phyloP scores from a whole-genome alignment of 257 asterid species.

The Solanum virginianum region DNA sequence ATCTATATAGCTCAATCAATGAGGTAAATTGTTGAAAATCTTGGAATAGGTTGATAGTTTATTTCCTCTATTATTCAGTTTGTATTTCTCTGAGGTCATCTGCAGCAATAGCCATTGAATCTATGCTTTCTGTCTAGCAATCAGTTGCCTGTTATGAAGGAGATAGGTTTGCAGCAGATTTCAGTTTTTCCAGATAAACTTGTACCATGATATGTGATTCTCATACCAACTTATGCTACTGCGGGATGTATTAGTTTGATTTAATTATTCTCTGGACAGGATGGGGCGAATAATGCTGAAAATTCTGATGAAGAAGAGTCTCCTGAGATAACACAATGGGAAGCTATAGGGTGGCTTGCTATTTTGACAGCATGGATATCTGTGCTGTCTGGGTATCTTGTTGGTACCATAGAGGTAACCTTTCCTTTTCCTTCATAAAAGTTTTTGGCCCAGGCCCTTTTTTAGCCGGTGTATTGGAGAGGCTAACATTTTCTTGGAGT shows the following conservation, averaged over 20 bases:
- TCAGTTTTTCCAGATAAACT: not conserved
- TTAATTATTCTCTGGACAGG: slow-evolving; percentile 21
- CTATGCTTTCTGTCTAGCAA: not conserved
- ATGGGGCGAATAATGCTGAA: slow-evolving; percentile 33
- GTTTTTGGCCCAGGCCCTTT: not conserved
- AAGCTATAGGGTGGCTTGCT: slow-evolving; percentile 85
- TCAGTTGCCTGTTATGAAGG: not conserved
- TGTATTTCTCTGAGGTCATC: not conserved
- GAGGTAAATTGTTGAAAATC: slow-evolving; percentile 29
- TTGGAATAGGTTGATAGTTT: not conserved
- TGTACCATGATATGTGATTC: not conserved
- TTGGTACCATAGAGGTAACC: slow-evolving; percentile 77
- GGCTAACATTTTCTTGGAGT: not conserved
- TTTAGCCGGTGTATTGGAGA: not conserved
- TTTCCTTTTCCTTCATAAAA: not conserved
- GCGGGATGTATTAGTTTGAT: not conserved
- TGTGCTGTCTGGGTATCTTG: slow-evolving; percentile 85
- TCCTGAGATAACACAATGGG: slow-evolving; percentile 77
- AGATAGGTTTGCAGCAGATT: not conserved
- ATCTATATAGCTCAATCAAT: slow-evolving; percentile 35
- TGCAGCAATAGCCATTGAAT: not conserved
- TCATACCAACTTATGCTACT: not conserved
- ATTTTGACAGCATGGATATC: slow-evolving; percentile 83
- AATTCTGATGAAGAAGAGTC: slow-evolving; percentile 51
- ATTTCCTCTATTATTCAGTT: not conserved